Evolutionary conservation across 2,329 filamentous ascomycete genomes (phyloP).

Genomic region (Colletotrichum paranaense): DNA sequence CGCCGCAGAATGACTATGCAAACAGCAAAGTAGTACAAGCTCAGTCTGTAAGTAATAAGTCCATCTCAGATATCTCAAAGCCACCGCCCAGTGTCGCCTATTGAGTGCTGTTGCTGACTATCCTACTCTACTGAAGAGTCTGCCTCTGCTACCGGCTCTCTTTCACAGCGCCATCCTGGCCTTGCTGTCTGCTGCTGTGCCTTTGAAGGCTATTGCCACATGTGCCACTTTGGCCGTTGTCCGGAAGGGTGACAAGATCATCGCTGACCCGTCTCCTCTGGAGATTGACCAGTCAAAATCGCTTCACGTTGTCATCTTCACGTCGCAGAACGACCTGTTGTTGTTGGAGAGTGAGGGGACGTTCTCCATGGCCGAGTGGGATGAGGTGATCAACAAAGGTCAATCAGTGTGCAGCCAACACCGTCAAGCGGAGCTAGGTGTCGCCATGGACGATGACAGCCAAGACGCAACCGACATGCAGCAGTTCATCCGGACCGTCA

Average conservation of each 20-base stretch:
- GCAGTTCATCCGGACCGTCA: slow-evolving; percentile 70
- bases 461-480: slow-evolving; percentile 62
- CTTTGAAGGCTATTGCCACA: slow-evolving; percentile 78
- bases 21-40: slow-evolving; percentile 70
- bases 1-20: slow-evolving; percentile 75
- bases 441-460: slow-evolving; percentile 57
- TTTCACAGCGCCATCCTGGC: slow-evolving; percentile 83
- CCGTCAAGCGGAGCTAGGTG: slow-evolving; percentile 52
- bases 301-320: slow-evolving; percentile 86
- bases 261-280: slow-evolving; percentile 71
- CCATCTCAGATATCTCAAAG: not conserved
- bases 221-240: slow-evolving; percentile 72
- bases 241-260: slow-evolving; percentile 53
- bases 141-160: slow-evolving; percentile 83
- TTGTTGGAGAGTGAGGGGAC: slow-evolving; percentile 84
- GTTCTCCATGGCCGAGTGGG: slow-evolving; percentile 83
- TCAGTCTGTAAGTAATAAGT: slow-evolving; percentile 62
- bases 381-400: slow-evolving; percentile 73
- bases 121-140: slow-evolving; percentile 66
- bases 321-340: slow-evolving; percentile 77
- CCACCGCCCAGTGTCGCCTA: slow-evolving; percentile 16
- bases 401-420: slow-evolving; percentile 70
- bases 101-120: slow-evolving; percentile 3
- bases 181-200: slow-evolving; percentile 84
- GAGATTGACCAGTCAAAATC: slow-evolving; percentile 74